A percentile compares a stretch with the other conserved stretches of the same genome.
These are phyloP conservation scores for Aspergillus funiculosus DNA, from an alignment of 495 filamentous ascomycete species.

Conservation along the genomic window DNA sequence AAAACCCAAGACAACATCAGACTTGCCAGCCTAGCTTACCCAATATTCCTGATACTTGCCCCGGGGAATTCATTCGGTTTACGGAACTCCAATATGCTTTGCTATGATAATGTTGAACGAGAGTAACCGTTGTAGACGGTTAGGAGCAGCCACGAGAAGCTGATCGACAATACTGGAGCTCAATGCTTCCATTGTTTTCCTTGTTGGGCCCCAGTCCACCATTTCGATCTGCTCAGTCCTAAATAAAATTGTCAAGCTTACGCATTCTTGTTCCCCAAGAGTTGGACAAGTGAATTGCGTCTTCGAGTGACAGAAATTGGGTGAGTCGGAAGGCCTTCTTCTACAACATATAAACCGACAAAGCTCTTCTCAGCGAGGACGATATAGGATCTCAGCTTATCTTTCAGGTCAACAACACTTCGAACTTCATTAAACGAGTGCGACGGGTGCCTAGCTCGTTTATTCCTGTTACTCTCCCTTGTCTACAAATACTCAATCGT, in stretches of 20 bases:
- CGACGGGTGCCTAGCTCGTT: not conserved
- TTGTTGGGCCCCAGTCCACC: not conserved
- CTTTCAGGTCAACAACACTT: no score
- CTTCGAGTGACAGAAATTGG: not conserved
- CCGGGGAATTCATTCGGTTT: not conserved
- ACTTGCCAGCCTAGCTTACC: no score
- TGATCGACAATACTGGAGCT: not conserved
- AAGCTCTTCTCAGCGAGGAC: not conserved
- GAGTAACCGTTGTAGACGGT: not conserved
- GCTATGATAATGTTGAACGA: not conserved
- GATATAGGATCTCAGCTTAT: no score
- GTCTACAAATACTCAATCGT: not conserved
- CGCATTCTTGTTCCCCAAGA: conserved; percentile 2
- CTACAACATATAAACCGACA: not conserved
- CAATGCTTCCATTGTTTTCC: not conserved
- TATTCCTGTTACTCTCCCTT: not conserved
- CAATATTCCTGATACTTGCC: not conserved
- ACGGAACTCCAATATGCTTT: not conserved
- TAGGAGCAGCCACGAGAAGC: not conserved
- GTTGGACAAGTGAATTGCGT: not conserved
- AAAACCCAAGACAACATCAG: no score
- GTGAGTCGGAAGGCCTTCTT: no score
- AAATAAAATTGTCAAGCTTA: not conserved
- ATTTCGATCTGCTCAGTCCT: not conserved
- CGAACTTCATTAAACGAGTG: no score